phyloP scores from a whole-genome alignment of 177 flowering plant genomes.

The Vitis hybrid region DNA sequence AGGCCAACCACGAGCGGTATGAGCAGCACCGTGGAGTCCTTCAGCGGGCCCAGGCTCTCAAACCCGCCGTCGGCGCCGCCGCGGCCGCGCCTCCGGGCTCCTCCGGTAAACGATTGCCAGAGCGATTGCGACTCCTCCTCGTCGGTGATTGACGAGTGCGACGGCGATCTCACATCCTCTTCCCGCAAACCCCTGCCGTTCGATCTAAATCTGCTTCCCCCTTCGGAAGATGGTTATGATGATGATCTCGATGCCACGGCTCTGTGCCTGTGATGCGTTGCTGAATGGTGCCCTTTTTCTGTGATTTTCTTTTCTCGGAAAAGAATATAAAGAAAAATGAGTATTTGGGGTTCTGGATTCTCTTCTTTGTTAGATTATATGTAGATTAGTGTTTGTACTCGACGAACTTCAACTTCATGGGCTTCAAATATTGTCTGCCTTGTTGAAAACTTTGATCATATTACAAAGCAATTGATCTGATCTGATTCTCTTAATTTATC shows the following conservation, averaged over 20 bases:
- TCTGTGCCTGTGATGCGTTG: conserved; percentile 50
- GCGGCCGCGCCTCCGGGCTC: neutral
- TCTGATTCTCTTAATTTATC: neutral
- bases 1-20: conserved; percentile 64
- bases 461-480: neutral
- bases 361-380: conserved; percentile 10
- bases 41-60: conserved; percentile 35
- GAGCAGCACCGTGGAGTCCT: conserved; percentile 83
- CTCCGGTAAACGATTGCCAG: conserved; percentile 35
- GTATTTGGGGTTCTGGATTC: neutral
- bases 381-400: conserved; percentile 15
- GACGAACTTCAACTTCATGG: conserved; percentile 9
- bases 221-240: conserved; percentile 26
- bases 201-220: conserved; percentile 66
- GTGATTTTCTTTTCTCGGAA: conserved; percentile 8
- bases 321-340: conserved; percentile 9
- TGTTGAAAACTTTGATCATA: conserved; percentile 16
- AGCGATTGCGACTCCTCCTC: conserved; percentile 63
- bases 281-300: neutral
- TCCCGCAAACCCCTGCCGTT: conserved; percentile 37
- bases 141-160: conserved; percentile 42
- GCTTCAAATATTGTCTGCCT: conserved; percentile 10
- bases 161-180: conserved; percentile 23
- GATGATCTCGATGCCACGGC: conserved; percentile 47
- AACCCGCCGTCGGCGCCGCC: conserved; percentile 1